These are phyloP conservation scores for Leishmania mexicana DNA, from an alignment of 208 protist species.

Conservation along the genomic window DNA sequence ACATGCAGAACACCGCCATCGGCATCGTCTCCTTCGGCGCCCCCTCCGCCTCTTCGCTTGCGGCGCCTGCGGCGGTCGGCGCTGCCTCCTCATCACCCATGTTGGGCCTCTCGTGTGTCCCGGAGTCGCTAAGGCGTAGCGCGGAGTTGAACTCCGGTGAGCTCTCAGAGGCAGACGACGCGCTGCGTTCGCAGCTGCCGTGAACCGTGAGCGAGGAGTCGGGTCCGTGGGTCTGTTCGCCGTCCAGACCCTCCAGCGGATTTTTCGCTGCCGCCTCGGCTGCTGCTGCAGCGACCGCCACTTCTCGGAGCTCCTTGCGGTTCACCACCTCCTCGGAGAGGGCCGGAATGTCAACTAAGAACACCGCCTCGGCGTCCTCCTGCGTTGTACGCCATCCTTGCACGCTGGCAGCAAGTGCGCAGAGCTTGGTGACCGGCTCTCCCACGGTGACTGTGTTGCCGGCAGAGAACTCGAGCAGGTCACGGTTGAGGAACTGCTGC, in stretches of 20 bases:
- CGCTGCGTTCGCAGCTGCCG: not conserved
- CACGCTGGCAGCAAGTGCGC: conserved; percentile 59
- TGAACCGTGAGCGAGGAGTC: not conserved
- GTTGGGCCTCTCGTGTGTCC: not conserved
- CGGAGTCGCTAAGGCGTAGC: not conserved
- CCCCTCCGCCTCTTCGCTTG: not conserved
- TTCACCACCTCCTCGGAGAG: conserved; percentile 28
- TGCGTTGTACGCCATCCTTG: conserved; percentile 84
- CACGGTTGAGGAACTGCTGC: conserved; percentile 25
- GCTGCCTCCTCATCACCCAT: not conserved
- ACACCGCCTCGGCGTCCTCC: conserved; percentile 78
- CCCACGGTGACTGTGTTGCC: conserved; percentile 42
- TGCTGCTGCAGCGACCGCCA: conserved; percentile 2
- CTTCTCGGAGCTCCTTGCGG: conserved; percentile 9
- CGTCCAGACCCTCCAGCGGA: not conserved
- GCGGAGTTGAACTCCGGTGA: not conserved
- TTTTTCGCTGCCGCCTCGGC: not conserved
- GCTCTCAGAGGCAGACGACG: not conserved
- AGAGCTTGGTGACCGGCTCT: conserved; percentile 47
- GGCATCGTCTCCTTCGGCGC: conserved; percentile 40
- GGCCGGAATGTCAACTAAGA: conserved; percentile 64
- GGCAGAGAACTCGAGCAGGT: conserved; percentile 11
- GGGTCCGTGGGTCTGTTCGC: not conserved
- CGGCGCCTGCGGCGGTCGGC: not conserved
- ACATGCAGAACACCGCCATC: conserved; percentile 82